phyloP scores from a whole-genome alignment of 805 yeast genomes.

The Pichia paraexigua region DNA sequence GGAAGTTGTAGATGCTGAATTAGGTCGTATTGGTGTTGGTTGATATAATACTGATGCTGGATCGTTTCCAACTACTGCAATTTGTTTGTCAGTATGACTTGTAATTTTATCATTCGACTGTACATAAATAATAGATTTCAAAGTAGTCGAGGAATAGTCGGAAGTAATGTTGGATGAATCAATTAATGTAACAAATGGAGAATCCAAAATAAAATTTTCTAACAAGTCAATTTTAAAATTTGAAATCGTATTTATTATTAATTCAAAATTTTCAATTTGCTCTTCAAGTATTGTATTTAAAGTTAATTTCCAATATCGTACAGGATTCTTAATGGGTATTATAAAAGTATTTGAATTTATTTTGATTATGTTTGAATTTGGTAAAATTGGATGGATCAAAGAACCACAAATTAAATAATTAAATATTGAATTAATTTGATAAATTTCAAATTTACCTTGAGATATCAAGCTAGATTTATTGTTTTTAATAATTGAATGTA shows the following conservation, averaged over 20 bases:
- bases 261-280: constrained; percentile 26
- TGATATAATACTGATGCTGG: constrained; percentile 2
- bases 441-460: constrained; percentile 52
- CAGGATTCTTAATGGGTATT: constrained; percentile 64
- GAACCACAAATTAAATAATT: constrained; percentile 56
- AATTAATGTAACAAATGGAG: constrained; percentile 9
- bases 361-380: constrained; percentile 51
- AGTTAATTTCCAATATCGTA: constrained; percentile 60
- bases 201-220: constrained; percentile 1
- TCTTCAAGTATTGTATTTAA: constrained; percentile 28
- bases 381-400: constrained; percentile 67
- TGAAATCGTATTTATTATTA: constrained; percentile 13
- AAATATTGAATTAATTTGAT: constrained; percentile 43
- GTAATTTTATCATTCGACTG: background rate
- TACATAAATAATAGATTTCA: constrained; percentile 1
- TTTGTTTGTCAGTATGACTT: background rate
- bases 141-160: background rate
- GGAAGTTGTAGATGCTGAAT: constrained; percentile 2
- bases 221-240: constrained; percentile 12
- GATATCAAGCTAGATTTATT: constrained; percentile 34
- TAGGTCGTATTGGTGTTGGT: constrained; percentile 7
- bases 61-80: background rate
- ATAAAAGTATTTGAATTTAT: constrained; percentile 42
- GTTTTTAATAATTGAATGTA: constrained; percentile 2
- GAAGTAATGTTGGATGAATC: background rate